phyloP scores from a whole-genome alignment of 257 asterid species.

The Nicotiana undulata region DNA sequence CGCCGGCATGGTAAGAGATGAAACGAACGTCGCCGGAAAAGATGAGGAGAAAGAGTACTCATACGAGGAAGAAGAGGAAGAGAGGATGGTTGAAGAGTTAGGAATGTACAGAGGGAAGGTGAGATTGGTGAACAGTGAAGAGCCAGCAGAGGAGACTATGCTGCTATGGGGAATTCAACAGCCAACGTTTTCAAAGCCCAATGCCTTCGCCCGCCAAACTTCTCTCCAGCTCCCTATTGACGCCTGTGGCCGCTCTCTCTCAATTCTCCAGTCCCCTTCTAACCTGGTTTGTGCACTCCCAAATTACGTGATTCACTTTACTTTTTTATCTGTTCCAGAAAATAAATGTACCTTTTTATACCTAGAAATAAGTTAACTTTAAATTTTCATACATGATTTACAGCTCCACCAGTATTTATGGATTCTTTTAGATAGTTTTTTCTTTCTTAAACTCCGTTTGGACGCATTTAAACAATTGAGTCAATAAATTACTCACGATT shows the following conservation, averaged over 20 bases:
- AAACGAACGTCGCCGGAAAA: slow-evolving; percentile 15
- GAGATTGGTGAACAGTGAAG: slow-evolving; percentile 34
- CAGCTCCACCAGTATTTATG: too few species aligned
- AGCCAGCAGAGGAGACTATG: slow-evolving; percentile 61
- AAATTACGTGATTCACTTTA: too few species aligned
- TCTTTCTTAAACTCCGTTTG: background rate
- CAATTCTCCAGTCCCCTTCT: slow-evolving; percentile 82
- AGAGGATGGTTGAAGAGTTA: slow-evolving; percentile 28
- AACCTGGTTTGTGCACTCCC: slow-evolving; percentile 17
- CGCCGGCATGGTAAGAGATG: background rate
- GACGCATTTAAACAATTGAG: background rate
- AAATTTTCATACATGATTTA: too few species aligned
- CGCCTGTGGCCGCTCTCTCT: slow-evolving; percentile 79
- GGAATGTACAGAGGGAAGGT: slow-evolving; percentile 58
- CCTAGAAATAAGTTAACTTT: too few species aligned
- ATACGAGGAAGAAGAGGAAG: slow-evolving; percentile 24
- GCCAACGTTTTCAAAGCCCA: slow-evolving; percentile 63
- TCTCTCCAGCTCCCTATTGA: slow-evolving; percentile 65
- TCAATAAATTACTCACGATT: background rate
- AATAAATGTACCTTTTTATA: too few species aligned
- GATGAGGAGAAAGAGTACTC: background rate
- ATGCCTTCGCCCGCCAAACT: slow-evolving; percentile 64
- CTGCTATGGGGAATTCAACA: slow-evolving; percentile 88
- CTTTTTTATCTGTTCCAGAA: too few species aligned
- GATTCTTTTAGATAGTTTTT: too few species aligned